phyloP scores from a whole-genome alignment of 2,329 filamentous ascomycete species.

The Cryphonectria parasitica region DNA sequence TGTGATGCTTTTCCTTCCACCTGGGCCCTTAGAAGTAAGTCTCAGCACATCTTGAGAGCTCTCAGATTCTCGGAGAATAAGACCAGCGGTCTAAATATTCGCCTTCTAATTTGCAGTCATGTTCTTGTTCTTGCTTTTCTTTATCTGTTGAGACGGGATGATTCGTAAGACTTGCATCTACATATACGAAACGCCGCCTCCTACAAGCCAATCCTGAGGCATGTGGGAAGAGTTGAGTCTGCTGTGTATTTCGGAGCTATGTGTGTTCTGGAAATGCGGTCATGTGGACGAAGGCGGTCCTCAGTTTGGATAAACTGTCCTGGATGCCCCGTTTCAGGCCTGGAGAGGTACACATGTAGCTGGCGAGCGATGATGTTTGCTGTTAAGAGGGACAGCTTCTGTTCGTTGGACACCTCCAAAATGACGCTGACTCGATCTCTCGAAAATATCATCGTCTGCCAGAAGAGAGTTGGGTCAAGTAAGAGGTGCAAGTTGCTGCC shows the following conservation, averaged over 20 bases:
- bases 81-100: too few species aligned
- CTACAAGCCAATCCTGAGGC: neutral
- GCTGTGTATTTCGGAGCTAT: neutral
- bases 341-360: neutral
- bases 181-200: neutral
- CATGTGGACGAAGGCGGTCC: neutral
- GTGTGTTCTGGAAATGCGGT: neutral
- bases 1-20: neutral
- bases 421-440: neutral
- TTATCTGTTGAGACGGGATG: too few species aligned
- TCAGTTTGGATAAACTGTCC: neutral
- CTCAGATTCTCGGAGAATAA: too few species aligned
- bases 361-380: neutral
- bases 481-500: conserved; percentile 3
- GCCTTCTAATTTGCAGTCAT: neutral
- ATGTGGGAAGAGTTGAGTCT: neutral
- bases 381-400: neutral
- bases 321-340: neutral
- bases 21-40: neutral
- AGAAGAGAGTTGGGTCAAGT: neutral
- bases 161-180: too few species aligned
- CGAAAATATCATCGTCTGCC: too few species aligned
- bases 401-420: neutral
- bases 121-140: neutral
- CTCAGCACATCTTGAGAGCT: neutral